Conservation (phyloP, 2,329 filamentous ascomycete species). For the Rhexocercosporidium sp. region DNA sequence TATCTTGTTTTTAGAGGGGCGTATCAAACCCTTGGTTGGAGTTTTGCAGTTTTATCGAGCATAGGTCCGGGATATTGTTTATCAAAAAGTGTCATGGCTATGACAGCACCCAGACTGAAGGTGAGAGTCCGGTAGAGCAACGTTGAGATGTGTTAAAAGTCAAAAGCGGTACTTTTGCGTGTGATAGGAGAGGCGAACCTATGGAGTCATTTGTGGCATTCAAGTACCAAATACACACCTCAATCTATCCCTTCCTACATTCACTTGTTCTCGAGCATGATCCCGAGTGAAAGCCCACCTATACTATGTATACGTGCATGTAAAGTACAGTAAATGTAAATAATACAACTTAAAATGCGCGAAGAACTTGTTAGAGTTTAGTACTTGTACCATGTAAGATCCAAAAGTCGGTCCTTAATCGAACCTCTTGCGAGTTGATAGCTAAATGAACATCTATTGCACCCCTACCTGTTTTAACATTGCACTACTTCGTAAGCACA, state of each 20-base stretch:
- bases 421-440: no score
- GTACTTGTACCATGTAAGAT: no score
- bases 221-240: neutral
- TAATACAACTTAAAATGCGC: no score
- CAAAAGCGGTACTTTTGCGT: neutral
- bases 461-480: no score
- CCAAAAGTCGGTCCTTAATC: no score
- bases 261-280: neutral
- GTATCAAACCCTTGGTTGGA: constrained; percentile 14
- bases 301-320: no score
- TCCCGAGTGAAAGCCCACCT: no score
- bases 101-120: constrained; percentile 4
- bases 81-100: constrained; percentile 14
- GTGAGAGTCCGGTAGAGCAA: neutral
- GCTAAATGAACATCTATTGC: no score
- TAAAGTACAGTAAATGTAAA: no score
- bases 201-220: constrained; percentile 2
- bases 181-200: neutral
- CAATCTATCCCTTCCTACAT: constrained; percentile 4
- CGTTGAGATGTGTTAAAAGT: neutral
- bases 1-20: constrained; percentile 18
- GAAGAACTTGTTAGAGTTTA: no score
- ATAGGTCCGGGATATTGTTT: constrained; percentile 10
- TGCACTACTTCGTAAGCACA: no score
- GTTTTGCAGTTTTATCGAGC: constrained; percentile 14